Percentiles rank a stretch among this genome's conserved stretches.
phyloP scores from a whole-genome alignment of 805 yeast species.

The Metschnikowia henanensis region DNA sequence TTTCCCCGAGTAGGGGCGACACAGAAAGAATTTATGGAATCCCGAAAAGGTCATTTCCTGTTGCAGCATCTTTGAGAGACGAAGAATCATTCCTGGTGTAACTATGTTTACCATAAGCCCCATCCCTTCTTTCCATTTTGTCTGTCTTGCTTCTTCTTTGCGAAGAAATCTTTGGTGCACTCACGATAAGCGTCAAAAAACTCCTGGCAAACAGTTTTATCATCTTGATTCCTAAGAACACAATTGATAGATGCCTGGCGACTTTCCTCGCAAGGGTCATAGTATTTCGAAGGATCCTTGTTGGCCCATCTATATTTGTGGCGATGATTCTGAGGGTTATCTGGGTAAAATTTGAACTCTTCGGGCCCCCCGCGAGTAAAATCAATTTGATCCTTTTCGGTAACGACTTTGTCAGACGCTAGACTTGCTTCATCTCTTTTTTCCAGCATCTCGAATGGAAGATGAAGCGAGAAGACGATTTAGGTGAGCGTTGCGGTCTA shows the following conservation, averaged over 20 bases:
- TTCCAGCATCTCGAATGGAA: constrained; percentile 7
- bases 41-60: not conserved
- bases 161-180: constrained; percentile 50
- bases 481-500: no score
- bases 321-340: constrained; percentile 71
- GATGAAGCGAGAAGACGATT: no score
- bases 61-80: not conserved
- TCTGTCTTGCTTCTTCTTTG: constrained; percentile 36
- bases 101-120: constrained; percentile 39
- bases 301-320: constrained; percentile 68
- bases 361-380: constrained; percentile 56
- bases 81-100: no score
- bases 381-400: constrained; percentile 45
- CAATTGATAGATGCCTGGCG: constrained; percentile 86
- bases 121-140: constrained; percentile 42
- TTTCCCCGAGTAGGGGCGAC: not conserved
- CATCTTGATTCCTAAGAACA: constrained; percentile 72
- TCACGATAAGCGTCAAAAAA: constrained; percentile 93
- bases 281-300: constrained; percentile 81
- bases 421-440: not conserved
- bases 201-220: constrained; percentile 62
- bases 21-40: not conserved
- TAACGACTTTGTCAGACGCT: constrained; percentile 27
- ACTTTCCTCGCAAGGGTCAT: constrained; percentile 92
- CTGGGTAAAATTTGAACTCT: constrained; percentile 76